A percentile compares a stretch with the other conserved stretches of the same genome.
Evolutionary conservation across 1,284 basidiomycete genomes (phyloP).

Genomic region (Ceratobasidium papillatum): DNA sequence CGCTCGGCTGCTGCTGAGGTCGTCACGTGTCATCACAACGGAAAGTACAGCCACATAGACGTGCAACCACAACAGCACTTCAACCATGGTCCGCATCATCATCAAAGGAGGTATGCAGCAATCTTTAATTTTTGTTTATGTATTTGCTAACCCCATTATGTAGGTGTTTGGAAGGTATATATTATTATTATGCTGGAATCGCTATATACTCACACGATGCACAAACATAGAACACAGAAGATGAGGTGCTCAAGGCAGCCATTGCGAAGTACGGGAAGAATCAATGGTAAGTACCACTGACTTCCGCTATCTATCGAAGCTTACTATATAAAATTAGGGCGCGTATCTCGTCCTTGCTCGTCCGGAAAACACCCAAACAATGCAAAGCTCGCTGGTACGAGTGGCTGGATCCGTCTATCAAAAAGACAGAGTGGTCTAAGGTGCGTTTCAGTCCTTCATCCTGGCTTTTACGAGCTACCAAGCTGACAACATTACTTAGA

Average conservation of each 20-base stretch:
- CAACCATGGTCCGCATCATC: conserved; percentile 76
- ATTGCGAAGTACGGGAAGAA: conserved; percentile 99
- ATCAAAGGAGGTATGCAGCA: conserved; percentile 84
- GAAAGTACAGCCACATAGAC: conserved; percentile 22
- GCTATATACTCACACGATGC: not conserved
- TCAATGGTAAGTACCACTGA: conserved; percentile 70
- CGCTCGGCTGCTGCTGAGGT: not conserved
- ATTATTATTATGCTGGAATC: not conserved
- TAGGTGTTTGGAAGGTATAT: conserved; percentile 51
- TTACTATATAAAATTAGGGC: conserved; percentile 68
- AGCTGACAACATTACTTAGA: conserved; percentile 56
- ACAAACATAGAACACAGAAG: conserved; percentile 78
- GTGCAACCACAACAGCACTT: conserved; percentile 7
- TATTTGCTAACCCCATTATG: not conserved
- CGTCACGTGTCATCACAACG: conserved; percentile 28
- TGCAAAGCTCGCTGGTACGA: conserved; percentile 99
- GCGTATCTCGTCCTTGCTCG: conserved; percentile 96
- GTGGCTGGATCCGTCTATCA: conserved; percentile 99
- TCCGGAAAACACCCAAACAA: conserved; percentile 99
- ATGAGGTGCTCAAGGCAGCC: conserved; percentile 95
- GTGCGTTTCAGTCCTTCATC: conserved; percentile 55
- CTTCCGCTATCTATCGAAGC: not conserved
- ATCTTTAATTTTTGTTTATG: conserved; percentile 11
- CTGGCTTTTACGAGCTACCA: not conserved
- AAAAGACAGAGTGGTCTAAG: conserved; percentile 99